These are phyloP conservation scores for Trichoderma virens DNA, from an alignment of 495 filamentous ascomycete genomes.

Conservation along the genomic window DNA sequence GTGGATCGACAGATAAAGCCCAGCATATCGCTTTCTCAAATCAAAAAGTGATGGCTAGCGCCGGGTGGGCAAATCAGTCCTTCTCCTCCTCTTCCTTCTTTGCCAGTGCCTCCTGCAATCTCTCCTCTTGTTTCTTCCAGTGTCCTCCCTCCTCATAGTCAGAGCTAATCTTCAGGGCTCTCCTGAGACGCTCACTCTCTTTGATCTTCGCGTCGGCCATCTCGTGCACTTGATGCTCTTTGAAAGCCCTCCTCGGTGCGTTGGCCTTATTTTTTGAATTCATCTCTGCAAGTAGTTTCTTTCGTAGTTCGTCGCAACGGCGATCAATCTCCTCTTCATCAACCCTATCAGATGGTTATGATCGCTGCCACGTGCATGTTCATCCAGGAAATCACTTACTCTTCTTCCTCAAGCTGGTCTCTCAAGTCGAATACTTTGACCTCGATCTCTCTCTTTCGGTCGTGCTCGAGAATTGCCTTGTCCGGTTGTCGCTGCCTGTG, in stretches of 20 bases:
- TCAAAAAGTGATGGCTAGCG: background rate
- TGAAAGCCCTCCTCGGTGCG: slow-evolving; percentile 50
- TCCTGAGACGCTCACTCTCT: slow-evolving; percentile 84
- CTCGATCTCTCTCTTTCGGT: slow-evolving; percentile 79
- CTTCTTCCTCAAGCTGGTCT: slow-evolving; percentile 85
- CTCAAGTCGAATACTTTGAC: slow-evolving; percentile 86
- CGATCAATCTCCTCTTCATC: slow-evolving; percentile 75
- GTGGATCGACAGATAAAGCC: background rate
- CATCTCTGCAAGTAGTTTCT: slow-evolving; percentile 53
- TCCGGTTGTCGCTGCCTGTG: slow-evolving; percentile 80
- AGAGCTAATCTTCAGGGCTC: slow-evolving; percentile 69
- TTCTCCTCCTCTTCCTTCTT: slow-evolving; percentile 30
- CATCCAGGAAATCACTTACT: slow-evolving; percentile 34
- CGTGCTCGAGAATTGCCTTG: slow-evolving; percentile 86
- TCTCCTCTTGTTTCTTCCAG: slow-evolving; percentile 31
- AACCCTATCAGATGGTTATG: slow-evolving; percentile 34
- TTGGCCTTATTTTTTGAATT: slow-evolving; percentile 24
- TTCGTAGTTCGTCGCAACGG: slow-evolving; percentile 54
- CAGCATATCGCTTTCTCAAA: background rate
- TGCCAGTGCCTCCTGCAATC: slow-evolving; percentile 50
- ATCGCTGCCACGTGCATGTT: background rate
- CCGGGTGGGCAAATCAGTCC: slow-evolving; percentile 1
- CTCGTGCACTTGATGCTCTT: slow-evolving; percentile 93
- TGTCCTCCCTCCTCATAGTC: slow-evolving; percentile 28
- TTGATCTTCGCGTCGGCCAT: slow-evolving; percentile 91